Evolutionary conservation across 306 rosid genomes (phyloP).

Genomic region (Macrotyloma uniflorum): DNA sequence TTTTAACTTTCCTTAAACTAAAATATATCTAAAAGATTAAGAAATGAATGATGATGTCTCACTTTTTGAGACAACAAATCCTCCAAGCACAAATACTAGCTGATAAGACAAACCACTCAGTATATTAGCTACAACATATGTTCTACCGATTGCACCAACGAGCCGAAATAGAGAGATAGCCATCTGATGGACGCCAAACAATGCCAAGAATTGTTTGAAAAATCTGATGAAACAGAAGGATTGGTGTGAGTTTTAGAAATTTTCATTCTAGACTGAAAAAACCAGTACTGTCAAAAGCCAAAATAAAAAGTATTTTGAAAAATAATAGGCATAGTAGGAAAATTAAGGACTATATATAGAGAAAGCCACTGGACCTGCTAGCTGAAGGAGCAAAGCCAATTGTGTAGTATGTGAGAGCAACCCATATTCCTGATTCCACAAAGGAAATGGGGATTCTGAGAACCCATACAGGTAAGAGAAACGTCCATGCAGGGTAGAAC

Average conservation of each 20-base stretch:
- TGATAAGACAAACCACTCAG: slow-evolving; percentile 53
- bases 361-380: slow-evolving; percentile 56
- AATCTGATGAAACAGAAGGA: slow-evolving; percentile 48
- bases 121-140: slow-evolving; percentile 54
- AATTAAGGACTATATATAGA: neutral
- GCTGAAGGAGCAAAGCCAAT: slow-evolving; percentile 86
- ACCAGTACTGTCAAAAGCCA: neutral
- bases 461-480: slow-evolving; percentile 70
- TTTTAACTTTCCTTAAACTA: neutral
- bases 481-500: slow-evolving; percentile 89
- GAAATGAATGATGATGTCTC: slow-evolving; percentile 21
- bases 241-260: neutral
- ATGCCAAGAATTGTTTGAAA: slow-evolving; percentile 57
- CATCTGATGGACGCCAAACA: slow-evolving; percentile 68
- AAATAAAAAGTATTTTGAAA: neutral
- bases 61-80: slow-evolving; percentile 63
- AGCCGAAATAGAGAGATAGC: slow-evolving; percentile 65
- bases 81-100: slow-evolving; percentile 61
- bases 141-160: slow-evolving; percentile 62
- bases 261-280: slow-evolving; percentile 2
- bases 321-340: neutral
- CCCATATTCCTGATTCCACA: slow-evolving; percentile 72
- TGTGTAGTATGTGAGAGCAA: slow-evolving; percentile 71
- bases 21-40: neutral
- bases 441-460: slow-evolving; percentile 78